Evolutionary conservation across 179 eudicot species (phyloP).

Genomic region (Drosera spatulata): DNA sequence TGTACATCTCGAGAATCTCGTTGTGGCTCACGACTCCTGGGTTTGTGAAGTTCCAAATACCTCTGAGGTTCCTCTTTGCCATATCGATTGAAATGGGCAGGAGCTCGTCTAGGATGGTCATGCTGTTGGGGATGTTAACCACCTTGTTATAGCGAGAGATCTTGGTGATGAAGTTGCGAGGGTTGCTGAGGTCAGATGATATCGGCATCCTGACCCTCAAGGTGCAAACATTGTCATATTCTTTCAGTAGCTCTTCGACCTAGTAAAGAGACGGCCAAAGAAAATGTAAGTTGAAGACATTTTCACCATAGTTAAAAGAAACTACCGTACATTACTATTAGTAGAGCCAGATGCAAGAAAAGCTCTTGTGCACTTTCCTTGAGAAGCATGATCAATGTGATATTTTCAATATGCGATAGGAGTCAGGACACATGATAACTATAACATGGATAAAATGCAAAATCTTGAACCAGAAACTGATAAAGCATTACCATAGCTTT

Average conservation of each 20-base stretch:
- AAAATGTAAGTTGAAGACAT: not conserved
- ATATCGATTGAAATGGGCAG: slow-evolving; percentile 84
- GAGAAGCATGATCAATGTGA: too few relatives aligned
- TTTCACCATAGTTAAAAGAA: too few relatives aligned
- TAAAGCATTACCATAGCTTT: slow-evolving; percentile 54
- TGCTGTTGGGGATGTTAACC: slow-evolving; percentile 83
- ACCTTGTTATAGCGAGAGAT: slow-evolving; percentile 66
- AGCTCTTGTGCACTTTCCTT: too few relatives aligned
- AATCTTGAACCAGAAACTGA: too few relatives aligned
- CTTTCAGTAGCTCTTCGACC: slow-evolving; percentile 84
- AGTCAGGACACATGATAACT: too few relatives aligned
- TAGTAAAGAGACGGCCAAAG: slow-evolving; percentile 5
- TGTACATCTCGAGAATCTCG: slow-evolving; percentile 83
- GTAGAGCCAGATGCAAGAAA: too few relatives aligned
- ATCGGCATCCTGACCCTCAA: slow-evolving; percentile 92
- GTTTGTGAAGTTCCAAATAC: slow-evolving; percentile 86
- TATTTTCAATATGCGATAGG: too few relatives aligned
- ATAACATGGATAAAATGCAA: too few relatives aligned
- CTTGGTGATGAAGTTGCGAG: slow-evolving; percentile 81
- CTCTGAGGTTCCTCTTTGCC: slow-evolving; percentile 71
- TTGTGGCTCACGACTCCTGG: slow-evolving; percentile 84
- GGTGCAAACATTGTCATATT: slow-evolving; percentile 85
- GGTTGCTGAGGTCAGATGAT: slow-evolving; percentile 82
- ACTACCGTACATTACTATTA: too few relatives aligned
- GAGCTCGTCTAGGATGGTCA: slow-evolving; percentile 86